Base-by-base conservation (phyloP, 768 basidiomycete genomes). In the Collybia mongolica region DNA sequence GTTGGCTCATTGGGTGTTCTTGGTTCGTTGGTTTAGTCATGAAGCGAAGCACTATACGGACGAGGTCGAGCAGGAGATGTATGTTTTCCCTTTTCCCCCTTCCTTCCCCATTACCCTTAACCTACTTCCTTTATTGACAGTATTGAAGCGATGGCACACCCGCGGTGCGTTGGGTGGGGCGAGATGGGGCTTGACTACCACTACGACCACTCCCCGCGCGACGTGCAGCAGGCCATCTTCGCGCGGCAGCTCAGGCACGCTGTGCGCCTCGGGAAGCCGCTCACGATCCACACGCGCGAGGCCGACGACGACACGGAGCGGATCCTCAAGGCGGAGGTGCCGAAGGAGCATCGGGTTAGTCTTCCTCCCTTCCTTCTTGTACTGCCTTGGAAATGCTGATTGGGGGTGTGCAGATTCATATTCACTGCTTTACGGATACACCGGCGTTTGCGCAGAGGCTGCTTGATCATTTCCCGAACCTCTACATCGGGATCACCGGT, bases 141-240 rank as follows among this genome's bases (percentile, higher is more conserved):
- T 23, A 52, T 89, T 44, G 82, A 84, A 60, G 90, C 90, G 2
- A 88, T 91, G 81, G 39, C 72, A 0, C 90, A 93, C 57, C 87
- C 89, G 1, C 81, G 86, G 9, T 92, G 90, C 59, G 90, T 93
- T 6, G 89, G 90, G 2, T 88, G 87, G 84, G 92, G 92, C 0
- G 92, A 95, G 60, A 93, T 93, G 49, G 90, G 92, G 0, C 76
- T 91, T 11, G 91, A 93, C 54, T 92, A 90, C 57, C 88, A 92
- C 63, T 90, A 93, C 64, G 82, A 89, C 65, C 76, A 82, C 54
- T 88, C 89, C 0, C 88, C 90, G 0, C 80, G 85, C 8, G 76
- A 80, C 0, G 58, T 84, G 1, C 92, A 94, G 59, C 82, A 76
- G 47, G 68, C 68, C 0, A 81, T 91, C 9, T 84, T 94, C 44